phyloP scores from a whole-genome alignment of 2,329 filamentous ascomycete species.

The Penicillium nordicum region DNA sequence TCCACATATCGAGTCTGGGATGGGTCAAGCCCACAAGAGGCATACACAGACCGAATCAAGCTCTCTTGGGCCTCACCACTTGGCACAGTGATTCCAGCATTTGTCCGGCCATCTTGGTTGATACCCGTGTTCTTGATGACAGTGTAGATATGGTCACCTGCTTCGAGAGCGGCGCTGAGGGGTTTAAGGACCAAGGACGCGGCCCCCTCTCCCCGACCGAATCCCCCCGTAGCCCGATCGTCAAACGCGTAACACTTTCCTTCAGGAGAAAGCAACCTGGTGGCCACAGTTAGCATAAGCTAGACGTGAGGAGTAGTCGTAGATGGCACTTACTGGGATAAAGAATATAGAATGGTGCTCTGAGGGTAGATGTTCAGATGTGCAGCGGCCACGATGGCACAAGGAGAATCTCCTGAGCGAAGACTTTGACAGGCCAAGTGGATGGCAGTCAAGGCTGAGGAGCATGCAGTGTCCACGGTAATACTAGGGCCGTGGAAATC shows the following conservation, averaged over 20 bases:
- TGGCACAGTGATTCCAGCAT: not conserved
- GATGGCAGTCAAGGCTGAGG: constrained; percentile 23
- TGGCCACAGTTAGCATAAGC: not conserved
- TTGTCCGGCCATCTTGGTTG: not conserved
- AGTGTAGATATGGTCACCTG: not conserved
- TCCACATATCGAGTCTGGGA: not conserved
- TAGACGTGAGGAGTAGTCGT: not conserved
- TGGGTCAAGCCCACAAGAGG: not conserved
- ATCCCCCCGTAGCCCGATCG: not conserved
- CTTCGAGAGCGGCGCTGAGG: not conserved
- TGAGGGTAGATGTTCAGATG: not conserved
- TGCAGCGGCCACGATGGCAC: not conserved
- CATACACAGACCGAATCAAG: not conserved
- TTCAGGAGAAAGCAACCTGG: not conserved
- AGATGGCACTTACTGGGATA: not conserved
- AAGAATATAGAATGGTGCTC: not conserved
- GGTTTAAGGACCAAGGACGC: not conserved
- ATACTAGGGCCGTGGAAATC: constrained; percentile 29
- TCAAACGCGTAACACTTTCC: not conserved
- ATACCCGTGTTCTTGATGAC: not conserved
- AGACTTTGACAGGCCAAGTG: constrained; percentile 29
- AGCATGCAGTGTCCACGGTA: constrained; percentile 30
- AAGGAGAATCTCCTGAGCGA: constrained; percentile 19
- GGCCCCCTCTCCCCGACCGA: not conserved
- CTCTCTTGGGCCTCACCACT: not conserved